Evolutionary conservation across 768 basidiomycete genomes (phyloP).

Genomic region (Russula dissimulans): DNA sequence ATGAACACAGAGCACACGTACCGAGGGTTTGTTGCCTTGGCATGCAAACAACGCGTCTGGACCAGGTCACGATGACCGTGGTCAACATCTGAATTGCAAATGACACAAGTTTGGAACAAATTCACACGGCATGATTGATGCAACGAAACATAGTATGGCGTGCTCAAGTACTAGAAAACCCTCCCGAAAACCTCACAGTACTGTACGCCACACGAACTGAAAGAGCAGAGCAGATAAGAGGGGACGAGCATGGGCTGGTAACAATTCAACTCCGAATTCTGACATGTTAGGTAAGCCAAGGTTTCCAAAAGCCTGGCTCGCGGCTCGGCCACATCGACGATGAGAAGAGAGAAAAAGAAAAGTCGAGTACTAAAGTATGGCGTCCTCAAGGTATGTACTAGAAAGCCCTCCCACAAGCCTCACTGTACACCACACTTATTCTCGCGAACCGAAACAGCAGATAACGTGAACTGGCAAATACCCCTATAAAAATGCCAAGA

Average conservation of each 20-base stretch:
- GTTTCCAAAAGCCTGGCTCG: too few species aligned
- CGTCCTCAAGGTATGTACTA: slow-evolving; percentile 15
- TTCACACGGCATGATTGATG: background rate
- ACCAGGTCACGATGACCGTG: slow-evolving; percentile 6
- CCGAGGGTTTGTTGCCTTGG: slow-evolving; percentile 69
- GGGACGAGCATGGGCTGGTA: too few species aligned
- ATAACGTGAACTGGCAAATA: slow-evolving; percentile 14
- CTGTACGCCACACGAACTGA: too few species aligned
- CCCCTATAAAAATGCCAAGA: slow-evolving; percentile 18
- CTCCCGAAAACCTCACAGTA: too few species aligned
- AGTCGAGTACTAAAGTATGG: slow-evolving; percentile 2
- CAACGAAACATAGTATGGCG: background rate
- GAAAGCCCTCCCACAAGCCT: background rate
- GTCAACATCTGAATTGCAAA: slow-evolving; percentile 3
- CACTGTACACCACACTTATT: slow-evolving; percentile 7
- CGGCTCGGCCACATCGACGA: too few species aligned
- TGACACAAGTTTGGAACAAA: slow-evolving; percentile 11
- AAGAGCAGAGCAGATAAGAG: too few species aligned
- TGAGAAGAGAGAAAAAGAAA: too few species aligned
- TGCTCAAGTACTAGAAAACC: too few species aligned
- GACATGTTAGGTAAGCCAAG: too few species aligned
- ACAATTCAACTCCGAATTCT: too few species aligned
- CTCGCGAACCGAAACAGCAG: slow-evolving; percentile 8
- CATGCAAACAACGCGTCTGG: slow-evolving; percentile 34
- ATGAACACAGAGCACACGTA: slow-evolving; percentile 20